phyloP scores from a whole-genome alignment of 2,329 filamentous ascomycete species.

The Penicillium sp. region DNA sequence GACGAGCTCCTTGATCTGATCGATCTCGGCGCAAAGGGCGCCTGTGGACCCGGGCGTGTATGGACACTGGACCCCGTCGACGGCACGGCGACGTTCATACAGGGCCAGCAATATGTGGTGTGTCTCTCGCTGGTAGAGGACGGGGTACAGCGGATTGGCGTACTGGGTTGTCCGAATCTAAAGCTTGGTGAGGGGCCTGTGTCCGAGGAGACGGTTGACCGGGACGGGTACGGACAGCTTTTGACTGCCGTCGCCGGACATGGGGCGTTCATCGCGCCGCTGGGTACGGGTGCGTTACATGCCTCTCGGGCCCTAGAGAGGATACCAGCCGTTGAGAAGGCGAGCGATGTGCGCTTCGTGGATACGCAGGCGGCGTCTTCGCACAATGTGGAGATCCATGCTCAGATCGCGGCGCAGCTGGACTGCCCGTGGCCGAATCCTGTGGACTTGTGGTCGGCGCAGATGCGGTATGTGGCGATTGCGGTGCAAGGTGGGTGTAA shows the following conservation, averaged over 20 bases:
- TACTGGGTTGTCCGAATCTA: slow-evolving; percentile 66
- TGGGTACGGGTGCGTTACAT: slow-evolving; percentile 41
- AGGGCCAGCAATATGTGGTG: slow-evolving; percentile 65
- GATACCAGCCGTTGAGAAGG: slow-evolving; percentile 29
- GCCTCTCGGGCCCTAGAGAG: slow-evolving; percentile 38
- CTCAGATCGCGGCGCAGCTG: slow-evolving; percentile 45
- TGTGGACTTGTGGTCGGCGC: slow-evolving; percentile 56
- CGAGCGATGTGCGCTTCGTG: slow-evolving; percentile 49
- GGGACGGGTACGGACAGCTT: slow-evolving; percentile 53
- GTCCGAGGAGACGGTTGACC: slow-evolving; percentile 48
- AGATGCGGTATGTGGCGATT: slow-evolving; percentile 59
- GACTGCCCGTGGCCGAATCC: slow-evolving; percentile 51
- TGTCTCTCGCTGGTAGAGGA: slow-evolving; percentile 62
- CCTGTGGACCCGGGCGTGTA: slow-evolving; percentile 48
- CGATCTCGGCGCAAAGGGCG: slow-evolving; percentile 57
- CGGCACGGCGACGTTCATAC: slow-evolving; percentile 65
- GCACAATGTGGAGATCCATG: slow-evolving; percentile 45
- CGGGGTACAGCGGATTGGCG: slow-evolving; percentile 61
- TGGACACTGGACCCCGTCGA: slow-evolving; percentile 70
- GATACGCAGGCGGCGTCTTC: slow-evolving; percentile 46
- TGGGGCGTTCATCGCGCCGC: slow-evolving; percentile 46
- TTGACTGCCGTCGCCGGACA: slow-evolving; percentile 54
- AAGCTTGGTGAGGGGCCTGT: slow-evolving; percentile 44
- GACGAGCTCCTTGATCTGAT: slow-evolving; percentile 66
- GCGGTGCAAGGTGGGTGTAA: slow-evolving; percentile 53